These are phyloP conservation scores for Chytridiales sp. DNA, from an alignment of 371 early-diverging fungal genomes.

Conservation along the genomic window DNA sequence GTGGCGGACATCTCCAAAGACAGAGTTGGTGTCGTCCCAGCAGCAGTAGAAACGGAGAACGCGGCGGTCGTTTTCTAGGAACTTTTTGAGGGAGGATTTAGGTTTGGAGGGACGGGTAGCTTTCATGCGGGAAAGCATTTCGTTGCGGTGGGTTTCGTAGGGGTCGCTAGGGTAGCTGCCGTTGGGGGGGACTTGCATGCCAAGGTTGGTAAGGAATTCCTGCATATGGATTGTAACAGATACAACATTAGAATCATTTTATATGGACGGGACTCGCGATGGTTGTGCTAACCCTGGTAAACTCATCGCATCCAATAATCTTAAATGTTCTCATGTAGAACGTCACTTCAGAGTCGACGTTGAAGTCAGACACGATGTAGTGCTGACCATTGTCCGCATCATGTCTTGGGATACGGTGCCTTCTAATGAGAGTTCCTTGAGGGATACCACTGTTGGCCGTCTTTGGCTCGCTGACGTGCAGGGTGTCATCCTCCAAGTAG, in stretches of 20 bases:
- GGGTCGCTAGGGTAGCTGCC: slow-evolving; percentile 47
- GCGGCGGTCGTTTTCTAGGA: slow-evolving; percentile 58
- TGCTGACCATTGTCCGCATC: slow-evolving; percentile 42
- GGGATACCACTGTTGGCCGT: slow-evolving; percentile 56
- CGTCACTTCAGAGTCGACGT: slow-evolving; percentile 52
- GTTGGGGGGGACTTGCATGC: slow-evolving; percentile 39
- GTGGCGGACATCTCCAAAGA: slow-evolving; percentile 58
- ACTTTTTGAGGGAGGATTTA: slow-evolving; percentile 49
- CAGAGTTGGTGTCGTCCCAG: slow-evolving; percentile 57
- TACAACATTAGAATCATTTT: background rate
- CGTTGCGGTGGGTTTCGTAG: slow-evolving; percentile 44
- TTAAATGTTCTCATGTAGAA: slow-evolving; percentile 54
- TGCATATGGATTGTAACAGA: slow-evolving; percentile 6
- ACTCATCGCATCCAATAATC: slow-evolving; percentile 58
- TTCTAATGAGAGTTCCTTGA: slow-evolving; percentile 53
- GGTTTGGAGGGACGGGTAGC: slow-evolving; percentile 49
- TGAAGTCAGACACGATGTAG: slow-evolving; percentile 50
- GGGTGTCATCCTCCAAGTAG: slow-evolving; percentile 60
- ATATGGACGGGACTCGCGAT: background rate
- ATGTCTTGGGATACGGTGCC: slow-evolving; percentile 51
- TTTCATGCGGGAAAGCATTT: slow-evolving; percentile 48
- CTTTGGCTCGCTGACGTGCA: slow-evolving; percentile 59
- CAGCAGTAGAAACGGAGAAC: slow-evolving; percentile 60
- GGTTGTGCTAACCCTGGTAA: slow-evolving; percentile 46
- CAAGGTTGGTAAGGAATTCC: slow-evolving; percentile 43